These are phyloP conservation scores for Mimosa pudica DNA, from an alignment of 306 rosid species.

Conservation along the genomic window DNA sequence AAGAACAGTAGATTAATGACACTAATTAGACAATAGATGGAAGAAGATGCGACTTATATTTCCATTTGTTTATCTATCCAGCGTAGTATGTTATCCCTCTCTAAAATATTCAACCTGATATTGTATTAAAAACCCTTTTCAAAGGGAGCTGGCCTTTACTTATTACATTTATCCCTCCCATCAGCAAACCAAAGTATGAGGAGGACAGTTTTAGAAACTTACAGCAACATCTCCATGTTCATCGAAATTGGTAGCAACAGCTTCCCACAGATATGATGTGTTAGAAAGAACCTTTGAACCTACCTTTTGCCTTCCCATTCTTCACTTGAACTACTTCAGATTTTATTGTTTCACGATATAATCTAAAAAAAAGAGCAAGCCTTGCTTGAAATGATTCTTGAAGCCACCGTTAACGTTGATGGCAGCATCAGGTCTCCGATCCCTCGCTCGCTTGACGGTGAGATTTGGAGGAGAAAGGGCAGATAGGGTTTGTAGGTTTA, in stretches of 20 bases:
- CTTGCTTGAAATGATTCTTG: too few relatives aligned
- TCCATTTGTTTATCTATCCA: neutral
- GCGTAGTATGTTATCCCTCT: neutral
- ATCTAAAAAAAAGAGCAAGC: constrained; percentile 32
- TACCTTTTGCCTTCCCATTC: constrained; percentile 81
- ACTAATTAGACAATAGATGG: neutral
- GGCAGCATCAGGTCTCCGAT: too few relatives aligned
- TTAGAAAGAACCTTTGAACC: constrained; percentile 84
- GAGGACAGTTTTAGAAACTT: constrained; percentile 51
- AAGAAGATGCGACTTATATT: constrained; percentile 1
- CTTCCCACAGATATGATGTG: constrained; percentile 88
- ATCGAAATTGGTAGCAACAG: constrained; percentile 96
- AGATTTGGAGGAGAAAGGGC: too few relatives aligned
- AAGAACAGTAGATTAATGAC: constrained; percentile 11
- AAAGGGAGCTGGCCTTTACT: constrained; percentile 34
- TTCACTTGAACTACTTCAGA: constrained; percentile 62
- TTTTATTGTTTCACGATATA: constrained; percentile 88
- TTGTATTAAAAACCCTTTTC: neutral
- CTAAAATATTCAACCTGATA: neutral
- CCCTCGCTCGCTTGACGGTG: too few relatives aligned
- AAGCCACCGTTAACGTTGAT: too few relatives aligned
- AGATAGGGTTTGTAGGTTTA: too few relatives aligned
- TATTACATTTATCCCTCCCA: constrained; percentile 3
- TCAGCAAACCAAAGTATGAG: constrained; percentile 8
- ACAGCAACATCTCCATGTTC: constrained; percentile 98